Base-by-base conservation (phyloP, 116 monocot species). In the Trichopus zeylanicus region DNA sequence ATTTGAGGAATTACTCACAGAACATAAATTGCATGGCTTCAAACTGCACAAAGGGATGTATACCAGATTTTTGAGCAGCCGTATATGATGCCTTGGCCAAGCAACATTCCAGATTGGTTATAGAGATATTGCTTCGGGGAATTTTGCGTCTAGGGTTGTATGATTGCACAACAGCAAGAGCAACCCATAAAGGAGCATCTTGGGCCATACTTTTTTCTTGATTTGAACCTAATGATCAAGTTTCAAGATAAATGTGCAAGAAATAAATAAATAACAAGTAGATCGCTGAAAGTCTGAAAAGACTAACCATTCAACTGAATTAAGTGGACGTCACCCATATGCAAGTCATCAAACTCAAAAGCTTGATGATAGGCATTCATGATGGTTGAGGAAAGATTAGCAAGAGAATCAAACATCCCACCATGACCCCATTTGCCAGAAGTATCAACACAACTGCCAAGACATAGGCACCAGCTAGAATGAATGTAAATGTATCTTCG, bases 351-450 rank as follows among this genome's bases (percentile, higher is more conserved):
- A 71, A 59, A 87, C 66, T 90, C 81, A 68, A 48, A 84, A 66
- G 95, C 95, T 33, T 35, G 78, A 15, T 70, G 67, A 73, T 84
- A 95, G 26, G 86, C 74, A 69, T 87, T 67, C 11, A 81, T 67
- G 53, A 95, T 71, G 37, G 33, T 66, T 46, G 79, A 51, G 11
- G 95, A 95, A 35, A 95, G 83, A 61, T 53, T 70, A n/a, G 76
- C 56, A 29, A 95, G 59, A 42, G 90, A 87, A 72, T 73, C 75
- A 64, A 95, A 95, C 86, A 95, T 84, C 69, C 90, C 95, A 46
- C 95, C 87, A 62, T 31, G 74, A 24, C 95, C 90, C 90, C 95
- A 95, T 7, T 53, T 75, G 7, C 95, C 95, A 70, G 95, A 95
- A 54, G 67, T 81, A 79, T 95, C 95, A 8, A 90, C 67, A 66